A percentile compares a stretch with the other conserved stretches of the same genome.
Evolutionary conservation across 192 early-diverging fungal species (phyloP).

Genomic region (Coemansia sp.): DNA sequence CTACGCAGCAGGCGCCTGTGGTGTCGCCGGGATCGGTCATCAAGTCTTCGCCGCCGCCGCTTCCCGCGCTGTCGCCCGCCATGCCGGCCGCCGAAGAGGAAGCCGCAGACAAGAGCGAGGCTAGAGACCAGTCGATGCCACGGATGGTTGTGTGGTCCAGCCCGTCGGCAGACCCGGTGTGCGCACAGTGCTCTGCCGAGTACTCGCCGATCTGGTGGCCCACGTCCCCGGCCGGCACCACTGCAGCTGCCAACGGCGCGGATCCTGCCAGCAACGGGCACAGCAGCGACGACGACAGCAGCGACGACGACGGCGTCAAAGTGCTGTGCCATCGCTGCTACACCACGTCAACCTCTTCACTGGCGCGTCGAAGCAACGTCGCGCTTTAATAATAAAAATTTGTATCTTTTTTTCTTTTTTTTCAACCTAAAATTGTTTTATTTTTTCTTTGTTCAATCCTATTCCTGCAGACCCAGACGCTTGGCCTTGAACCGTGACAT

Average conservation of each 20-base stretch:
- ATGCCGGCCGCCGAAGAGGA: no score
- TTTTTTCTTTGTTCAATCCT: not conserved
- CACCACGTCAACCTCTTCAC: not conserved
- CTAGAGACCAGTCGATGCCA: not conserved
- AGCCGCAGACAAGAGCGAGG: not conserved
- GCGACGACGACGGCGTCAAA: not conserved
- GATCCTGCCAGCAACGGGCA: not conserved
- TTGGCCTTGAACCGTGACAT: constrained; percentile 55
- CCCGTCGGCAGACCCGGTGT: constrained; percentile 25
- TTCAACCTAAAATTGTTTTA: not conserved
- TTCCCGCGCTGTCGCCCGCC: not conserved
- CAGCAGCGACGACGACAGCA: not conserved
- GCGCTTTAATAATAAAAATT: not conserved
- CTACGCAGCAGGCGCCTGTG: not conserved
- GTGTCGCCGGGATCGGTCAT: not conserved
- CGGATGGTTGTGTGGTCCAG: constrained; percentile 23
- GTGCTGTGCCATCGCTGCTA: constrained; percentile 51
- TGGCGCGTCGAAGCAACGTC: not conserved
- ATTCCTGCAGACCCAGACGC: constrained; percentile 37
- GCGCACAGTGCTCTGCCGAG: constrained; percentile 19
- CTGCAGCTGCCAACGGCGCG: not conserved
- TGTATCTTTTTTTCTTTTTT: constrained; percentile 2
- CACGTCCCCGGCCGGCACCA: not conserved
- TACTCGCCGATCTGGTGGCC: constrained; percentile 55
- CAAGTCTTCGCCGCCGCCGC: constrained; percentile 1